Base-by-base conservation (phyloP, 371 early-diverging fungal genomes). In the Rhizopus microsporus region DNA sequence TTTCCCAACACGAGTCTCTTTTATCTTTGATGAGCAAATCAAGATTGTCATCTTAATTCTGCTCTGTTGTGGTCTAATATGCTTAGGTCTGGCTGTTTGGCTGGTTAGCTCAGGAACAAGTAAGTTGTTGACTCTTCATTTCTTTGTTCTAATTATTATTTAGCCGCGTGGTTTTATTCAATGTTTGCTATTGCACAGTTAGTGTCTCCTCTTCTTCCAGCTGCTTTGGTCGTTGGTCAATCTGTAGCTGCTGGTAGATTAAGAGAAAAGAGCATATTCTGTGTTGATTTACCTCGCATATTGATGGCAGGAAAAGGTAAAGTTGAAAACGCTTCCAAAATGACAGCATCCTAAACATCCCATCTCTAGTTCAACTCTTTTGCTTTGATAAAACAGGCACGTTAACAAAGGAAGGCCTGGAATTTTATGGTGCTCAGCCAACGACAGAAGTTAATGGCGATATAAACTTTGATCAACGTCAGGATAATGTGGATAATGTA, bases 271-370 rank as follows among this genome's bases (percentile, higher is more conserved):
- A 73, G 82, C 0, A 87, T 91, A 33, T 83, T 82, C 56, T 92
- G 91, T 65, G 88, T 91, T 32, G 91, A 93, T 63, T 70, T 90
- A 31, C 84, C 83, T 55, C 81, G 97, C 60, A 94, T 97, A 61
- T 87, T 92, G 51, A 82, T 88, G 80, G 93, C 94, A n/a, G 98
- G 97, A 45, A 94, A 92, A 75, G 59, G 62, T 67, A 62, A 37
- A 7, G 23, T 23, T 23, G 23, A 23, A 23, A 23, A 23, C 23
- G 40, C 80, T 35, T 68, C 23, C 6, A 34, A 31, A 34, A 42
- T n/a, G 15, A 42, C 10, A 42, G 6, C 10, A 10, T n/a, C 5
- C 10, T 5, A 42, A 12, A n/a, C n/a, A 42, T 15, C 38, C 38
- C 6, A 5, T 37, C 38, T 13, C 89, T 45, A 73, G 86, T 95